Base-by-base conservation (phyloP, 768 basidiomycete genomes). In the Jaapia argillacea region DNA sequence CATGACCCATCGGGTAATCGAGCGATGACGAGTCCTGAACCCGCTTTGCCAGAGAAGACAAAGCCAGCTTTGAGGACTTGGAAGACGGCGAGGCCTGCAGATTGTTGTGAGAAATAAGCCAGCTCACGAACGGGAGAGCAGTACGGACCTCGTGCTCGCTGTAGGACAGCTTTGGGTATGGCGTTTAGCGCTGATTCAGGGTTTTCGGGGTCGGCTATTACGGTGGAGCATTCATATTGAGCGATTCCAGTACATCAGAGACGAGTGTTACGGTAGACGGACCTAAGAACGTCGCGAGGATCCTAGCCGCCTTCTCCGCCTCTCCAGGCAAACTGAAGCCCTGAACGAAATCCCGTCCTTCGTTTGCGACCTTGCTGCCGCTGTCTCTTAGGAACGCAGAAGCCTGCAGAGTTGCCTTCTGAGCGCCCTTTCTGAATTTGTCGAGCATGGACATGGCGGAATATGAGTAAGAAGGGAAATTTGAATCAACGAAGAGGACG, bases 11-110 rank as follows among this genome's bases (percentile, higher is more conserved):
- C 92, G 6, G 88, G 85, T 36, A 93, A 74, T 10, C 91, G 82
- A 16, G 91, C 85, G 57, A 96, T 85, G 63, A 98, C 88, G 49
- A 94, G 62, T 12, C 93, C 93, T 1, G 88, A 91, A 37, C 93
- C 93, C 1, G 87, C 89, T 64, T 92, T 94, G 39, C 89, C 93
- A 7, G 86, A 89, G 72, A 94, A 93, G 43, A 93, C 78, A 68
- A 97, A 94, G 2, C 93, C 91, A 3, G 89, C 88, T 64, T 89
- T 87, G 60, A 96, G 66, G 12, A 96, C 89, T 54, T 90, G 86
- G 73, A 96, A 97, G 51, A 97, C 74, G 40, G 93, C 93, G 47
- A 97, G 81, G 41, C 92, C 91, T 93, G 51, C 26, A 6, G 40
- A n/a, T 24, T 28, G 27, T 44, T 27, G 39, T n/a, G 22, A 43